Conservation (phyloP, 78 protist genomes). For the Chrysochromulina tobinii region DNA sequence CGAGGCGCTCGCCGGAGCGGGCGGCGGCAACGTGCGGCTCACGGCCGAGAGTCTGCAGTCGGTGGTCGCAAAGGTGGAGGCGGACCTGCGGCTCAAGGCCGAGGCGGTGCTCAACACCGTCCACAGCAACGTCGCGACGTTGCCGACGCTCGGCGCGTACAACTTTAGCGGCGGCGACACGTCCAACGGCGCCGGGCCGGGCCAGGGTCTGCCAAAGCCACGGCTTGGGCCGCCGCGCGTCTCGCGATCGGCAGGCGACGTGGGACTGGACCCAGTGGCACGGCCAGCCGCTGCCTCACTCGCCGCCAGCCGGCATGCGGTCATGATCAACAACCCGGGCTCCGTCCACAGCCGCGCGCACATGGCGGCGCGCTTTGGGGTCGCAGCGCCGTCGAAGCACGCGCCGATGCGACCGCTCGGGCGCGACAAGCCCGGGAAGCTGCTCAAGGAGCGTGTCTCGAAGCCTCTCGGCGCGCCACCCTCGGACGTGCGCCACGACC, state of each 20-base stretch:
- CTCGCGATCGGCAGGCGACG: background rate
- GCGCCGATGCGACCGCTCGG: background rate
- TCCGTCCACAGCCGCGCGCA: background rate
- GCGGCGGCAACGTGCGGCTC: no score
- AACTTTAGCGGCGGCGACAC: background rate
- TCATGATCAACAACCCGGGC: background rate
- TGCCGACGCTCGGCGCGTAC: background rate
- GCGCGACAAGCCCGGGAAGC: background rate
- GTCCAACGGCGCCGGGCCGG: background rate
- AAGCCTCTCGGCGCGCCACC: background rate
- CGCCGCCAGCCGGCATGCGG: background rate
- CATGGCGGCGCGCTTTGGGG: background rate
- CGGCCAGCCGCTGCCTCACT: background rate
- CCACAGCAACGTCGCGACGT: background rate
- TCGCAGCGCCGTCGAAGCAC: background rate
- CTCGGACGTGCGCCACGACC: background rate
- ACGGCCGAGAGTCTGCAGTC: background rate
- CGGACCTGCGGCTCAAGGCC: background rate
- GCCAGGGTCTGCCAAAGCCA: background rate
- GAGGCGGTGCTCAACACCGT: background rate
- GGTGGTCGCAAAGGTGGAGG: background rate
- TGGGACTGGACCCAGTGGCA: background rate
- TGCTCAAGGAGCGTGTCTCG: no score
- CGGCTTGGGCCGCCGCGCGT: no score
- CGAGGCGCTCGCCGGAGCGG: background rate